A percentile compares a stretch with the other conserved stretches of the same genome.
Evolutionary conservation across 176 grass and related monocot species (phyloP).

Genomic region (Avena insularis): DNA sequence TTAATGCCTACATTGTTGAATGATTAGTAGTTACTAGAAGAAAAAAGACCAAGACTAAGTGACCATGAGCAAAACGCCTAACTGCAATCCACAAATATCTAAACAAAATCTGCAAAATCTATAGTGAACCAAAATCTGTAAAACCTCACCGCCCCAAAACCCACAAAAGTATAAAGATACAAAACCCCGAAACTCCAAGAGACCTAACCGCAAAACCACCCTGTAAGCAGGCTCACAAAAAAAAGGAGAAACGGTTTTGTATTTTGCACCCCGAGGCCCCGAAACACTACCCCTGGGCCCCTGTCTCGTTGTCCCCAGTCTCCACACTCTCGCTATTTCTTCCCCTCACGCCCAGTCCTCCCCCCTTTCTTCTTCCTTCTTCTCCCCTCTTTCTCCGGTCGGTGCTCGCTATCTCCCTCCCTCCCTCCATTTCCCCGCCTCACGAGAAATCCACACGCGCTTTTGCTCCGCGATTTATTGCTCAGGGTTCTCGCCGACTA

Average conservation of each 20-base stretch:
- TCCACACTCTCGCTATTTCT: slow-evolving; percentile 41
- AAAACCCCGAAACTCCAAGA: slow-evolving; percentile 12
- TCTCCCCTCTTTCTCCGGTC: slow-evolving; percentile 29
- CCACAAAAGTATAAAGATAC: not conserved
- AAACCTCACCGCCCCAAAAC: slow-evolving; percentile 1
- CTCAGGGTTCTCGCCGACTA: slow-evolving; percentile 45
- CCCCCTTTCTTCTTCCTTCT: slow-evolving; percentile 36
- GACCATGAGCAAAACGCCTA: not conserved
- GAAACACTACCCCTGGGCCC: not conserved
- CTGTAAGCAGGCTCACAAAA: slow-evolving; percentile 23
- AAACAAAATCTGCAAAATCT: not conserved
- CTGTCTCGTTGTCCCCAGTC: not conserved
- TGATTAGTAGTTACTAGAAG: too few relatives aligned
- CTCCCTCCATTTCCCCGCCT: slow-evolving; percentile 46
- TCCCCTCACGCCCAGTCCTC: slow-evolving; percentile 1
- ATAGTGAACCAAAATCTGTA: not conserved
- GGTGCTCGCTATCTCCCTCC: slow-evolving; percentile 5
- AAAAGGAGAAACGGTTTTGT: not conserved
- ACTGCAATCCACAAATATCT: not conserved
- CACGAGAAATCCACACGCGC: slow-evolving; percentile 57
- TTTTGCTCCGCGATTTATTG: slow-evolving; percentile 58
- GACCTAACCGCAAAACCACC: slow-evolving; percentile 35
- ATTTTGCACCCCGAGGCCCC: not conserved
- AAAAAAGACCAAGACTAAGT: too few relatives aligned
- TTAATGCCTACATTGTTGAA: too few relatives aligned